A percentile compares a stretch with the other conserved stretches of the same genome.
phyloP scores from a whole-genome alignment of 2,329 filamentous ascomycete species.

The Phialocephala sp. region DNA sequence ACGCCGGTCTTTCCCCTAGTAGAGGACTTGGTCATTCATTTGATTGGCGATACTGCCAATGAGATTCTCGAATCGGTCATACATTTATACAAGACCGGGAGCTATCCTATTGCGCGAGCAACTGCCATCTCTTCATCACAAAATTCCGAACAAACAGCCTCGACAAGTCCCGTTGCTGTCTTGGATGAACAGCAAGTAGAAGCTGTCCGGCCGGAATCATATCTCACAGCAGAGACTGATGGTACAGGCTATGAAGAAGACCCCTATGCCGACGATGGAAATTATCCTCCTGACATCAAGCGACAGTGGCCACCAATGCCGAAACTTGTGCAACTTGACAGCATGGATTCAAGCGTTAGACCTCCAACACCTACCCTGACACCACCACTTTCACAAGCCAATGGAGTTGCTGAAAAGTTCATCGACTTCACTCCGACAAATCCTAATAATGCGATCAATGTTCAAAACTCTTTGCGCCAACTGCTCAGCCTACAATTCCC shows the following conservation, averaged over 20 bases:
- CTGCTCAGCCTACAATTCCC: conserved; percentile 59
- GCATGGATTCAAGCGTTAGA: conserved; percentile 1
- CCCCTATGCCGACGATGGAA: conserved; percentile 20
- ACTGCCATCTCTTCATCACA: not conserved
- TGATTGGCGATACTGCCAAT: conserved; percentile 53
- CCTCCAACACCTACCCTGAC: conserved; percentile 19
- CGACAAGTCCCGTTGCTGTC: conserved; percentile 15
- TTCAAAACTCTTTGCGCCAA: conserved; percentile 63
- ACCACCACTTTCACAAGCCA: conserved; percentile 7
- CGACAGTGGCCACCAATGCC: conserved; percentile 17
- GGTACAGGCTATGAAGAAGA: conserved; percentile 20
- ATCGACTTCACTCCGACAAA: conserved; percentile 31
- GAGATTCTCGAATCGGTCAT: conserved; percentile 54
- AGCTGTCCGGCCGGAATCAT: conserved; percentile 17
- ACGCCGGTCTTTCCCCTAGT: conserved; percentile 55
- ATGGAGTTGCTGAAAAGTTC: conserved; percentile 26
- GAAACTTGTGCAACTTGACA: not conserved
- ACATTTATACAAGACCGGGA: conserved; percentile 51
- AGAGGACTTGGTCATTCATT: conserved; percentile 63
- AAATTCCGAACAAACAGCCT: not conserved
- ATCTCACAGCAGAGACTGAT: conserved; percentile 23
- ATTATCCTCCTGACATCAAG: conserved; percentile 20
- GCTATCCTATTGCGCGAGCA: conserved; percentile 40
- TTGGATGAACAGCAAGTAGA: not conserved
- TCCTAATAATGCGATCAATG: conserved; percentile 49